Evolutionary conservation across 768 basidiomycete species (phyloP), one percentile per base, ranked within the genome.

Genomic region (Mycena kentingensis): DNA sequence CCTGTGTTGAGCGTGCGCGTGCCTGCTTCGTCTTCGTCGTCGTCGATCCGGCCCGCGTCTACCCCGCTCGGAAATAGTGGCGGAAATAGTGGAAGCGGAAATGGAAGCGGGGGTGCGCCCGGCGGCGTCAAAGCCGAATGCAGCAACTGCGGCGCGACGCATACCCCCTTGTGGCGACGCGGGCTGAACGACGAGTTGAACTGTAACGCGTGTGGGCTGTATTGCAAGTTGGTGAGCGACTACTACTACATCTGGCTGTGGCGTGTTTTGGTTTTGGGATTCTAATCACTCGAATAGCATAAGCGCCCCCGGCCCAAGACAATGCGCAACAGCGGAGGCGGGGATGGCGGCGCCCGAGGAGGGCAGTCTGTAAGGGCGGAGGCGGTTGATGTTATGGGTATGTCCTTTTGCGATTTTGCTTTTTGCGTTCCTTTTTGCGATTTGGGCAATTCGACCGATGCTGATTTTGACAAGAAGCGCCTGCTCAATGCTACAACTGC

Each of bases 401-500:
- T 75, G 68, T 60, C 63, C 57, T 43, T 59, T 59, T n/a, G n/a
- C n/a, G n/a, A n/a, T n/a, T n/a, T n/a, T n/a, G n/a, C n/a, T n/a
- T n/a, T n/a, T n/a, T n/a, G n/a, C n/a, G n/a, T n/a, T n/a, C n/a
- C n/a, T n/a, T n/a, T n/a, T n/a, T n/a, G n/a, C n/a, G n/a, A n/a
- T n/a, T n/a, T n/a, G n/a, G n/a, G n/a, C n/a, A n/a, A n/a, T n/a
- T n/a, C n/a, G n/a, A n/a, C n/a, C n/a, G n/a, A n/a, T n/a, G n/a
- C n/a, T n/a, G n/a, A n/a, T n/a, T n/a, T n/a, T 51, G 55, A 26
- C 58, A 68, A 52, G 67, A 77, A 78, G 90, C n/a, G n/a, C n/a
- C n/a, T n/a, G n/a, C 90, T 3, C 89, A 91, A 75, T 93, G 90
- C 73, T 90, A 86, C 71, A 93, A 92, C 64, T 93, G 90, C 73